Percentiles rank a stretch among this genome's conserved stretches.
These are phyloP conservation scores for grape (Vitis vinifera) DNA, from an alignment of 164 flowering plant genomes.

Conservation along the genomic window ASM3070453v1 NC_081810.1:3268001-3268500, in stretches of 20 bases:
- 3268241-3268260: slow-evolving; percentile 14
- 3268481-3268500: slow-evolving; percentile 19
- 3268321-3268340: slow-evolving; percentile 17
- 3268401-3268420: slow-evolving; percentile 20
- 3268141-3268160: slow-evolving; percentile 30
- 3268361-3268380: slow-evolving; percentile 30
- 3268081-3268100: slow-evolving; percentile 7
- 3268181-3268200: slow-evolving; percentile 3
- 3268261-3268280: slow-evolving; percentile 31
- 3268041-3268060: slow-evolving; percentile 11
- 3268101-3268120: slow-evolving; percentile 4
- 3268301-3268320: slow-evolving; percentile 39
- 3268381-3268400: slow-evolving; percentile 41
- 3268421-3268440: slow-evolving; percentile 43
- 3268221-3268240: slow-evolving; percentile 17
- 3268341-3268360: slow-evolving; percentile 33
- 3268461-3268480: slow-evolving; percentile 39
- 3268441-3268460: slow-evolving; percentile 29
- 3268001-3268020: slow-evolving; percentile 41
- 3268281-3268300: slow-evolving; percentile 35
- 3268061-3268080: slow-evolving; percentile 5
- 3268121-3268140: slow-evolving; percentile 12
- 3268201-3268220: slow-evolving; percentile 17
- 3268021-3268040: slow-evolving; percentile 7
- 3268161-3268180: slow-evolving; percentile 3